Evolutionary conservation across 2,329 filamentous ascomycete species (phyloP).

Genomic region (Colletotrichum echinochloae): DNA sequence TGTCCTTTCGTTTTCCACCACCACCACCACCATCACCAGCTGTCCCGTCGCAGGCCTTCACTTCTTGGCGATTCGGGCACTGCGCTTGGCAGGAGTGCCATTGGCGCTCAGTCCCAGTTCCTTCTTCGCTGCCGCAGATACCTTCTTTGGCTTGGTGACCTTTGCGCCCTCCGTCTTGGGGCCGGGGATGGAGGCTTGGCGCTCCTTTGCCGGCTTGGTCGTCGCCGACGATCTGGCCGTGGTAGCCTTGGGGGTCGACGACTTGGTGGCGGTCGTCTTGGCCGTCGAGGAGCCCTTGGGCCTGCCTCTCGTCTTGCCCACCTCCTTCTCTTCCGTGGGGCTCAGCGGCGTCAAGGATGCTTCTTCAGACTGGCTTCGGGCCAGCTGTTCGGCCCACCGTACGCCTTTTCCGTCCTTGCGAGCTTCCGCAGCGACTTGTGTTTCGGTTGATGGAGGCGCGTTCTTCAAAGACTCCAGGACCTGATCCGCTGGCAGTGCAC

Average conservation of each 20-base stretch:
- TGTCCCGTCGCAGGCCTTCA: neutral
- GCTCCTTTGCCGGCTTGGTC: constrained; percentile 17
- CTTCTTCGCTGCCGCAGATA: constrained; percentile 35
- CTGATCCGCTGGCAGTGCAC: constrained; percentile 49
- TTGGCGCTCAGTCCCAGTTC: constrained; percentile 30
- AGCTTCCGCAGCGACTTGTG: neutral
- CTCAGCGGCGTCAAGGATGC: neutral
- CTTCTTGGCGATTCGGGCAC: constrained; percentile 26
- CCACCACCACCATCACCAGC: no score
- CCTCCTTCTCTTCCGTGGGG: constrained; percentile 24
- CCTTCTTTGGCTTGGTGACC: constrained; percentile 44
- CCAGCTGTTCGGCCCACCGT: constrained; percentile 27
- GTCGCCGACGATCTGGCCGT: constrained; percentile 19
- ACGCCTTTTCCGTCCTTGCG: constrained; percentile 30
- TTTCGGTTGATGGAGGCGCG: neutral
- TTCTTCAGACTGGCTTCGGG: constrained; percentile 31
- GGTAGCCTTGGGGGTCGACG: neutral
- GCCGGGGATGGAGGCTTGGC: constrained; percentile 13
- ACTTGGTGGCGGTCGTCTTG: neutral
- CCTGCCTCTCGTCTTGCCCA: constrained; percentile 20
- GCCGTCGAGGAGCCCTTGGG: constrained; percentile 5
- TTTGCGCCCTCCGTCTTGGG: constrained; percentile 50
- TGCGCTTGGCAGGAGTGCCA: constrained; percentile 36
- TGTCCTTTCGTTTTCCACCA: neutral
- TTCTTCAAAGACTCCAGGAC: constrained; percentile 46